Percentiles rank a stretch among this genome's conserved stretches.
These are phyloP conservation scores for Ophiostoma sp. DNA, from an alignment of 2,329 filamentous ascomycete species.

Conservation along the genomic window DNA sequence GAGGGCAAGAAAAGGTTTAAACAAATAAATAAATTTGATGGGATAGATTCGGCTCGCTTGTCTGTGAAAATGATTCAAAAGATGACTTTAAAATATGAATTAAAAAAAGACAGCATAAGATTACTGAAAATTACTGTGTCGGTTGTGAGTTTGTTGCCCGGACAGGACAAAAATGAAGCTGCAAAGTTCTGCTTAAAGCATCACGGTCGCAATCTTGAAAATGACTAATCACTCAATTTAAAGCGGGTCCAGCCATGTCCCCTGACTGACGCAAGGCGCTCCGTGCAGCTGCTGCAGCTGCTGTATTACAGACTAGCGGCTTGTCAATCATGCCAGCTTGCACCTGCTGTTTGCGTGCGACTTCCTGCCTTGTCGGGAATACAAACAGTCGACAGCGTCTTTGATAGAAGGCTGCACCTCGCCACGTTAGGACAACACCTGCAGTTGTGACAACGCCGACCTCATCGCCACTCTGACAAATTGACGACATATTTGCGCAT, in stretches of 20 bases:
- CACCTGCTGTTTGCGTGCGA: slow-evolving; percentile 16
- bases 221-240: slow-evolving; percentile 24
- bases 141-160: neutral
- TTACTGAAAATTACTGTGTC: neutral
- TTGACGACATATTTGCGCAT: neutral
- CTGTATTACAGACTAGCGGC: slow-evolving; percentile 5
- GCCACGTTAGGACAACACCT: neutral
- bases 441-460: neutral
- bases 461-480: neutral
- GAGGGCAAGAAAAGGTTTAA: neutral
- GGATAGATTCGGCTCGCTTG: neutral
- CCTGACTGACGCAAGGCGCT: neutral
- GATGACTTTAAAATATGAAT: neutral
- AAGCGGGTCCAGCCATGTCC: slow-evolving; percentile 2
- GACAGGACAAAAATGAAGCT: neutral
- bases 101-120: neutral
- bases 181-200: slow-evolving; percentile 8
- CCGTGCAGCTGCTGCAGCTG: neutral
- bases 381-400: neutral
- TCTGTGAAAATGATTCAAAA: neutral
- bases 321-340: slow-evolving; percentile 24
- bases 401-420: slow-evolving; percentile 8
- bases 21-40: no score
- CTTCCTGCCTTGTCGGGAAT: slow-evolving; percentile 13
- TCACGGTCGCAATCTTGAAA: slow-evolving; percentile 15